Base-by-base conservation (phyloP, 2,329 filamentous ascomycete species). In the Fusarium nelsonii region DNA sequence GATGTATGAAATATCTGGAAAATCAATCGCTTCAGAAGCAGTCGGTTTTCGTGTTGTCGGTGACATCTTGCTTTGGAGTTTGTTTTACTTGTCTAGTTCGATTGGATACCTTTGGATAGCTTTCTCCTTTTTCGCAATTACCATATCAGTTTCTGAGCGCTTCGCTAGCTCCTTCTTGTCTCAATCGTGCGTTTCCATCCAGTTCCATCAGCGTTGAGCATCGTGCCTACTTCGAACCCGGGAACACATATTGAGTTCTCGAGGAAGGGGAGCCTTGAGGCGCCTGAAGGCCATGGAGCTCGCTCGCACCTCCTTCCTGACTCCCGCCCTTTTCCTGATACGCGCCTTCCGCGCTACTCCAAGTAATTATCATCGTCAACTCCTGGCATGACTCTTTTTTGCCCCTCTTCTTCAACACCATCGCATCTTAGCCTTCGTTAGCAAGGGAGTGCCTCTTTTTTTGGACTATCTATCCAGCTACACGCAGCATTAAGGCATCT, bases 391-490 rank as follows among this genome's bases (percentile, higher is more conserved):
- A 45, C 20, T 51, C 26, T 15, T 51, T 41, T 58, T 39, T 26
- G 23, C 20, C 41, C 36, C 40, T 46, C 46, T 58, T 37, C 43
- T 56, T 45, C 58, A 55, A 50, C 67, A 63, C 58, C 68, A 65
- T 60, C 57, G 58, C 37, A 61, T 56, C 43, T 68, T 65, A 58
- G 63, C 50, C 49, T 54, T 69, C 68, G 49, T 68, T 60, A 61
- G 51, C 41, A 63, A 63, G 37, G 62, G 36, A 52, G 56, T 41
- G 36, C 55, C 30, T 45, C 58, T 50, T 51, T 73, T 75, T 75
- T 76, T 73, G 74, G 73, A 73, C 65, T 61, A 58, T 66, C 63
- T 63, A 72, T 75, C 54, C 58, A 53, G 62, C 65, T 73, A 74
- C 45, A 69, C 73, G 58, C 65, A 74, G 71, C 59, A 71, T 74